Percentiles rank a stretch among this genome's conserved stretches.
These are phyloP conservation scores for Sanghuangporus baumii DNA, from an alignment of 1,284 basidiomycete genomes.

Conservation along the genomic window DNA sequence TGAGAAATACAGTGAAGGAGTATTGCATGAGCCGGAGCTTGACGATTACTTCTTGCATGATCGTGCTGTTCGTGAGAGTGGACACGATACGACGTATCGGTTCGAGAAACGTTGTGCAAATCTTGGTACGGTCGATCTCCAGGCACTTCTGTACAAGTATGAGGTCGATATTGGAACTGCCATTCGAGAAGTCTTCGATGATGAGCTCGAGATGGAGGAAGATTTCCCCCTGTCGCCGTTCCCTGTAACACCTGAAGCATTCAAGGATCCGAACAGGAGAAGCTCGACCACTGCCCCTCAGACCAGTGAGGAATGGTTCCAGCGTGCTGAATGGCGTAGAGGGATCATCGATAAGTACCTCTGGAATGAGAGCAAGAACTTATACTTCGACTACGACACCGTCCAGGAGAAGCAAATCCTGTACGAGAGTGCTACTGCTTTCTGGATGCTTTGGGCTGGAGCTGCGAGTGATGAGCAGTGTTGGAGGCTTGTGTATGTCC, in stretches of 20 bases:
- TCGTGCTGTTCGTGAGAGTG: slow-evolving; percentile 88
- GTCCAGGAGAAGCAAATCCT: slow-evolving; percentile 84
- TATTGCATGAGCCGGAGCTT: slow-evolving; percentile 80
- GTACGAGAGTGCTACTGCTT: slow-evolving; percentile 93
- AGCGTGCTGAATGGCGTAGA: slow-evolving; percentile 77
- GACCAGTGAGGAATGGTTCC: slow-evolving; percentile 85
- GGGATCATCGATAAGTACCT: slow-evolving; percentile 89
- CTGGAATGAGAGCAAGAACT: slow-evolving; percentile 92
- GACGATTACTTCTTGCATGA: slow-evolving; percentile 99
- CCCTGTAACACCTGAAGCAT: slow-evolving; percentile 81
- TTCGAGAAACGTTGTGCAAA: slow-evolving; percentile 97
- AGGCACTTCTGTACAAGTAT: slow-evolving; percentile 89
- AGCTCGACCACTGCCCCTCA: slow-evolving; percentile 60
- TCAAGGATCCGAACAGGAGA: slow-evolving; percentile 54
- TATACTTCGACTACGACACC: slow-evolving; percentile 98
- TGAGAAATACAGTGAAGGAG: slow-evolving; percentile 88
- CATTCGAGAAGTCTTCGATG: slow-evolving; percentile 92
- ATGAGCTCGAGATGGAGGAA: slow-evolving; percentile 85
- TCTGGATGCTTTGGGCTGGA: slow-evolving; percentile 98
- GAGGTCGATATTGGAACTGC: slow-evolving; percentile 92
- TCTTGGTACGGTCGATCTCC: slow-evolving; percentile 93
- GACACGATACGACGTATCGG: slow-evolving; percentile 96
- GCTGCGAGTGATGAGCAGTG: slow-evolving; percentile 94
- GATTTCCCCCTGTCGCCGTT: slow-evolving; percentile 90
- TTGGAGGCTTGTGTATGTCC: slow-evolving; percentile 81